A percentile compares a stretch with the other conserved stretches of the same genome.
Evolutionary conservation across 805 yeast species (phyloP).

Genomic region (Dipodascus geniculatus): DNA sequence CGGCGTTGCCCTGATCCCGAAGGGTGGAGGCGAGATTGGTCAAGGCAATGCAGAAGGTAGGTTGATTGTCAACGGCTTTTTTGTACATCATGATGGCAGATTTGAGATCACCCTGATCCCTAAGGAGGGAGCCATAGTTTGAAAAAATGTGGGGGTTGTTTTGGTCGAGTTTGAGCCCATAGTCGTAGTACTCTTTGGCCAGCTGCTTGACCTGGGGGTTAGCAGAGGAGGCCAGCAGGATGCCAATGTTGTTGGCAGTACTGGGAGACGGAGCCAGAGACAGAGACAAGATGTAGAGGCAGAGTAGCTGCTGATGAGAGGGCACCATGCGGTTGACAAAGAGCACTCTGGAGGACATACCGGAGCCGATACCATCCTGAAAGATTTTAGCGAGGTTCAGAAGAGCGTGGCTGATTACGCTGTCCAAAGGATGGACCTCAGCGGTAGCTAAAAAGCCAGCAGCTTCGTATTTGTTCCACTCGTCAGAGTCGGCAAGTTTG

Average conservation of each 20-base stretch:
- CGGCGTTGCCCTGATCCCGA: slow-evolving; percentile 23
- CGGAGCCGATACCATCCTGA: slow-evolving; percentile 24
- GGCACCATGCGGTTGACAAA: slow-evolving; percentile 19
- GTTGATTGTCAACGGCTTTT: slow-evolving; percentile 21
- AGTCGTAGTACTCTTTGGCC: slow-evolving; percentile 21
- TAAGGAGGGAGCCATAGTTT: slow-evolving; percentile 22
- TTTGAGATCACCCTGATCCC: slow-evolving; percentile 21
- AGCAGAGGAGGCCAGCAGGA: slow-evolving; percentile 17
- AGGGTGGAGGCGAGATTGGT: slow-evolving; percentile 24
- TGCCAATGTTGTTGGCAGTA: slow-evolving; percentile 25
- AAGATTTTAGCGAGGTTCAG: slow-evolving; percentile 24
- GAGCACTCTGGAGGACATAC: slow-evolving; percentile 13
- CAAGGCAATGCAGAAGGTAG: slow-evolving; percentile 22
- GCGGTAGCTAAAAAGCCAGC: not conserved
- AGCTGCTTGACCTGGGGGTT: slow-evolving; percentile 5
- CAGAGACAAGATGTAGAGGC: slow-evolving; percentile 21
- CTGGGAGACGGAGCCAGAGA: slow-evolving; percentile 22
- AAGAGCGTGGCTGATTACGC: slow-evolving; percentile 21
- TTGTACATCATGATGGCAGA: slow-evolving; percentile 23
- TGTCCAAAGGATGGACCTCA: slow-evolving; percentile 11
- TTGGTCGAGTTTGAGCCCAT: slow-evolving; percentile 21
- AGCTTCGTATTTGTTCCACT: slow-evolving; percentile 1
- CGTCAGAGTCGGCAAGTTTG: slow-evolving; percentile 4
- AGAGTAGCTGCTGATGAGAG: slow-evolving; percentile 17
- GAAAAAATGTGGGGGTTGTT: slow-evolving; percentile 26